Conservation (phyloP, 495 filamentous ascomycete species). For the Daldinia decipiens region DNA sequence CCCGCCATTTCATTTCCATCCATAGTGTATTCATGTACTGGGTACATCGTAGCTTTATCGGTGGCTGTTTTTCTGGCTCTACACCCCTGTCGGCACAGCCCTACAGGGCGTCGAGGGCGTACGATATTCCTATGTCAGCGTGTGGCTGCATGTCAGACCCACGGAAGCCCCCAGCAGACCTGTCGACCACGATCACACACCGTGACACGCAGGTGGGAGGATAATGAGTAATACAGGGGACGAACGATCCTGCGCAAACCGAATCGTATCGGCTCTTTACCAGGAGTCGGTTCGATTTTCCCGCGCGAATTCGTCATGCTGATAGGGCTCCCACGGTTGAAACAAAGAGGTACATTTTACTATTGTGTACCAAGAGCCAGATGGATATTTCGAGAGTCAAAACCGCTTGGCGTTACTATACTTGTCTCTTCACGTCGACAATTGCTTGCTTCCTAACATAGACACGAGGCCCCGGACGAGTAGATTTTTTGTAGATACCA, state of each 20-base stretch:
- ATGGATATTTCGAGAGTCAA: slow-evolving; percentile 19
- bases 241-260: slow-evolving; percentile 31
- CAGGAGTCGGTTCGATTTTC: slow-evolving; percentile 33
- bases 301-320: slow-evolving; percentile 30
- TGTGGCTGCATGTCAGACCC: slow-evolving; percentile 23
- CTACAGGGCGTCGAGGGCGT: slow-evolving; percentile 42
- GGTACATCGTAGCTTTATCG: slow-evolving; percentile 9
- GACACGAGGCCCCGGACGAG: not conserved
- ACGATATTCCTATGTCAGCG: slow-evolving; percentile 30
- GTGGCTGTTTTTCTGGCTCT: slow-evolving; percentile 26
- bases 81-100: slow-evolving; percentile 39
- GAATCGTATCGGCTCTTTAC: slow-evolving; percentile 15
- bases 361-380: slow-evolving; percentile 12
- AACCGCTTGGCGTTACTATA: slow-evolving; percentile 35
- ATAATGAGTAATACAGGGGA: slow-evolving; percentile 15
- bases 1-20: slow-evolving; percentile 23
- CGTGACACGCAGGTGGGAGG: slow-evolving; percentile 19
- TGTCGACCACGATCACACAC: slow-evolving; percentile 21
- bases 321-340: slow-evolving; percentile 11
- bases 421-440: slow-evolving; percentile 13
- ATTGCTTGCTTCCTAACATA: slow-evolving; percentile 20
- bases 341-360: slow-evolving; percentile 17
- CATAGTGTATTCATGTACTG: slow-evolving; percentile 18
- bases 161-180: slow-evolving; percentile 12
- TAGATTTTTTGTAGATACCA: slow-evolving; percentile 26